Percentiles rank a stretch among this genome's conserved stretches.
Evolutionary conservation across 208 protist species (phyloP).

Genomic region (Crithidia bombi): DNA sequence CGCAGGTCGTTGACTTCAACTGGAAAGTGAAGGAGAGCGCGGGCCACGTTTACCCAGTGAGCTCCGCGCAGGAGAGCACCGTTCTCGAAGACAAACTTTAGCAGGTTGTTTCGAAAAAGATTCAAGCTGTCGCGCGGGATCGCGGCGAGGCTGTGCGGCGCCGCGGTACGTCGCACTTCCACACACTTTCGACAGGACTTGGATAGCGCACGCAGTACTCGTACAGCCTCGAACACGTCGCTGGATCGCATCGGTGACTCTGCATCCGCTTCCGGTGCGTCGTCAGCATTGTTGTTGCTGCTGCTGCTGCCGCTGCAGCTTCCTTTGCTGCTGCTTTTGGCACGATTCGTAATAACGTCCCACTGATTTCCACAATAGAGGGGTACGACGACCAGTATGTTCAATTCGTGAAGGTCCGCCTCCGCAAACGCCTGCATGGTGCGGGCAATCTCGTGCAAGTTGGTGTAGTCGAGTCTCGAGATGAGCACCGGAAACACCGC

Average conservation of each 20-base stretch:
- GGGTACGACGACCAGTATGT: constrained; percentile 66
- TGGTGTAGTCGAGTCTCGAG: constrained; percentile 61
- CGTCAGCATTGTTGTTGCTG: not conserved
- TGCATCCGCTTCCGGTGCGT: not conserved
- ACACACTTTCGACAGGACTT: constrained; percentile 65
- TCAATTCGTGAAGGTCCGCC: constrained; percentile 50
- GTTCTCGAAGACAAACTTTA: constrained; percentile 75
- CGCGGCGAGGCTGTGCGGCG: not conserved
- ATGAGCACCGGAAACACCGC: constrained; percentile 61
- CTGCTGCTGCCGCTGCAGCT: not conserved
- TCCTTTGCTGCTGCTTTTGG: not conserved
- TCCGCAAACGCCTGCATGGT: constrained; percentile 78
- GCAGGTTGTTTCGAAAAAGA: constrained; percentile 56
- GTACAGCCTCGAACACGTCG: constrained; percentile 83
- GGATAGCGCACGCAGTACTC: constrained; percentile 75
- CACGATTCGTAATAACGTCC: constrained; percentile 15
- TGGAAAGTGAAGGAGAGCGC: constrained; percentile 82
- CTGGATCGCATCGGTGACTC: constrained; percentile 14
- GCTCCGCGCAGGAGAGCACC: constrained; percentile 66
- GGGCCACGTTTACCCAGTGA: constrained; percentile 83
- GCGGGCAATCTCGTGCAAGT: constrained; percentile 65
- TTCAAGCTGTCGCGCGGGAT: constrained; percentile 68
- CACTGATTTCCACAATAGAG: constrained; percentile 83
- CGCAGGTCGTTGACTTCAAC: constrained; percentile 35
- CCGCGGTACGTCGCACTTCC: constrained; percentile 38